phyloP scores from a whole-genome alignment of 257 asterid genomes.

The Ilex aquifolium region DNA sequence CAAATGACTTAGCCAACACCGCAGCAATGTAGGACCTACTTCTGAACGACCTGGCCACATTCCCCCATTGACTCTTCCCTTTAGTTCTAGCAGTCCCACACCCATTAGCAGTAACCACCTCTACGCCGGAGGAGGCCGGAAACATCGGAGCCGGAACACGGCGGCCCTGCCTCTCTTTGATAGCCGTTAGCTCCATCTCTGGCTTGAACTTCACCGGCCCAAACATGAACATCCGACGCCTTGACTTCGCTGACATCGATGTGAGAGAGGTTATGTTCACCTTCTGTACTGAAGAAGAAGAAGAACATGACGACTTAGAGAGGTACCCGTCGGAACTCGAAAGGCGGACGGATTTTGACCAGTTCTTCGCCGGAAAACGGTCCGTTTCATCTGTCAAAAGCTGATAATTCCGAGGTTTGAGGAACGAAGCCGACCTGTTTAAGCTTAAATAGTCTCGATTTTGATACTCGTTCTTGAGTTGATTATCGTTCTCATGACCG shows the following conservation, averaged over 20 bases:
- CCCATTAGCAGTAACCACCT: constrained; percentile 4
- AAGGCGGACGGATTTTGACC: no score
- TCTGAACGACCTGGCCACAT: not conserved
- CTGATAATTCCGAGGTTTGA: no score
- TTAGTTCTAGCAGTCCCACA: constrained; percentile 12
- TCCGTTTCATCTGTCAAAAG: no score
- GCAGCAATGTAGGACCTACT: constrained; percentile 17
- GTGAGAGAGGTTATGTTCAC: constrained; percentile 58
- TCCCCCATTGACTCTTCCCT: constrained; percentile 10
- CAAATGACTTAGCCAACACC: constrained; percentile 31
- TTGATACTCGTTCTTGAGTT: no score
- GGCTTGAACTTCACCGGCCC: constrained; percentile 72
- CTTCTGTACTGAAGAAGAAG: constrained; percentile 21
- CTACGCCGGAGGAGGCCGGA: not conserved
- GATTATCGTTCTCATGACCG: no score
- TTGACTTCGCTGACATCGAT: constrained; percentile 63
- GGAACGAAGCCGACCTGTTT: no score
- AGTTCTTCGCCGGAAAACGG: no score
- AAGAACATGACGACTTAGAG: no score
- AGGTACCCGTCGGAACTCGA: no score
- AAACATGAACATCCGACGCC: constrained; percentile 66
- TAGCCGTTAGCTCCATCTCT: constrained; percentile 68
- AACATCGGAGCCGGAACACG: not conserved
- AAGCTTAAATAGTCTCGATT: no score
- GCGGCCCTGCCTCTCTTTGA: constrained; percentile 49